Evolutionary conservation across 1,139 yeast genomes (phyloP), one percentile per base, ranked within the genome.

Genomic region (Magnusiomyces fungicola): DNA sequence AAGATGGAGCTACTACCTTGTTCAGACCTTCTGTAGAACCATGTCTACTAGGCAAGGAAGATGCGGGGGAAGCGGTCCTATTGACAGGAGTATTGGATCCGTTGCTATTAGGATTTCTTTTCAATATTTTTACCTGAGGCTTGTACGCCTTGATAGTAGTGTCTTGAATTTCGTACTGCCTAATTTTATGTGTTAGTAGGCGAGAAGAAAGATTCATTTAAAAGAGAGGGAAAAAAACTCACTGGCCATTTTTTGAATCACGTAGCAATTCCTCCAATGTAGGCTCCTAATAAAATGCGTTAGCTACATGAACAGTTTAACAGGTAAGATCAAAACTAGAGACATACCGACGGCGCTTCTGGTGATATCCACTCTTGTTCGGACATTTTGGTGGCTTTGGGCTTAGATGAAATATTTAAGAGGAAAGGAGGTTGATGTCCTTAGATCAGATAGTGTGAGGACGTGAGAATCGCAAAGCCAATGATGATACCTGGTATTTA

Each of bases 121-220:
- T 50, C 27, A 50, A 40, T 19, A 50, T 48, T 38, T 50, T 50
- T 25, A 48, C 22, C 9, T 44, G 38, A 10, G 50, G 49, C 27
- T 50, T 50, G 38, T 47, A 44, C 9, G 36, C 36, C 21, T 47
- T 45, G 27, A 24, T 36, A 5, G 53, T 48, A 2, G 49, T 50
- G 22, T 50, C 53, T 19, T 41, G 39, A 23, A 50, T 36, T 41
- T 50, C 53, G 25, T 45, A 47, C 29, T 30, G 22, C 25, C 30
- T 39, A 34, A 34, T 32, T 32, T 6, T 7, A 12, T 32, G 6
- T n/a, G 36, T 32, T 14, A 7, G 9, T n/a, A 32, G 5, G 9
- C 18, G 16, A 32, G 16, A 7, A 9, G 36, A 9, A 32, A n/a
- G n/a, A n/a, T n/a, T n/a, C n/a, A n/a, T 32, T 12, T n/a, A 9